A percentile compares a stretch with the other conserved stretches of the same genome.
Evolutionary conservation across 228 moss, liverwort and hornwort species (phyloP).

Genomic region (Sphagnum magellanicum): DNA sequence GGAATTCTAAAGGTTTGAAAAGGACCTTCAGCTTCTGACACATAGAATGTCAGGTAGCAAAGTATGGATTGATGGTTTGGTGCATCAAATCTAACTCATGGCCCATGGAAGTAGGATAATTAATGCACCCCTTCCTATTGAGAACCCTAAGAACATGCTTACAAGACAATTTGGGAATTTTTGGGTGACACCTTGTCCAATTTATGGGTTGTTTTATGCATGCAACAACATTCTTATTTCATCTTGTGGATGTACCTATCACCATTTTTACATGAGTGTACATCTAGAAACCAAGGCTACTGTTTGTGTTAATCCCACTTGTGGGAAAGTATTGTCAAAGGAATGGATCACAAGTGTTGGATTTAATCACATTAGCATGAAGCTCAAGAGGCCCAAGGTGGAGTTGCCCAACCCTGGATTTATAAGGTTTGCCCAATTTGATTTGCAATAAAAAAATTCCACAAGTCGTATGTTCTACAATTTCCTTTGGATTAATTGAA

Average conservation of each 20-base stretch:
- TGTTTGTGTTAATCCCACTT: neutral
- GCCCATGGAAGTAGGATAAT: too few relatives aligned
- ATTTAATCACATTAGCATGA: neutral
- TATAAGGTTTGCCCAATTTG: too few relatives aligned
- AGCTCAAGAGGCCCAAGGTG: neutral
- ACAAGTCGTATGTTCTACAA: too few relatives aligned
- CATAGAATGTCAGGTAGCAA: neutral
- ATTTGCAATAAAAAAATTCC: too few relatives aligned
- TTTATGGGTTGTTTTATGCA: neutral
- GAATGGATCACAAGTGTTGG: neutral
- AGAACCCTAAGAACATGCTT: neutral
- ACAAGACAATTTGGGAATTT: neutral
- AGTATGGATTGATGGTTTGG: neutral
- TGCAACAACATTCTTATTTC: neutral
- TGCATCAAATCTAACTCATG: slow-evolving; percentile 2
- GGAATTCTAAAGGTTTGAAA: too few relatives aligned
- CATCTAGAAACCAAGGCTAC: neutral
- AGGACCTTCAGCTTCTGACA: too few relatives aligned
- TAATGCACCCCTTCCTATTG: neutral
- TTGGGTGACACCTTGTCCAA: neutral
- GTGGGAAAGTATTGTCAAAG: neutral
- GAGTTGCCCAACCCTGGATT: too few relatives aligned
- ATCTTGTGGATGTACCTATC: slow-evolving; percentile 2
- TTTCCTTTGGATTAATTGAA: too few relatives aligned
- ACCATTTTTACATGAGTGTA: neutral